Evolutionary conservation across 352 stramenopile genomes (phyloP).

Genomic region (Phytophthora pinifolia): DNA sequence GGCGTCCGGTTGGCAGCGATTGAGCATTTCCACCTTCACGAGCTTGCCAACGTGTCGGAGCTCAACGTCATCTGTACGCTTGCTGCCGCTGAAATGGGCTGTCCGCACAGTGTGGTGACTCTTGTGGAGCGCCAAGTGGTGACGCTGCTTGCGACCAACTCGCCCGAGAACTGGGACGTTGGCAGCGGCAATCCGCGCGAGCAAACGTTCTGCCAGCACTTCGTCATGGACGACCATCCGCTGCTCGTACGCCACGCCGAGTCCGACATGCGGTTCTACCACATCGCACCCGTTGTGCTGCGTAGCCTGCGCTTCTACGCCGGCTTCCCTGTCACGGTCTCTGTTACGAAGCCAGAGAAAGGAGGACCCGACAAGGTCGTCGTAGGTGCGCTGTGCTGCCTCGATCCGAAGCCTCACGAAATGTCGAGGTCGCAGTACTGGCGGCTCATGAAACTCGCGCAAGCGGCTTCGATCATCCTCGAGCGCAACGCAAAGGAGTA

Average conservation of each 20-base stretch:
- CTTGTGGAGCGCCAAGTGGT: slow-evolving; percentile 32
- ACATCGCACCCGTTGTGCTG: slow-evolving; percentile 28
- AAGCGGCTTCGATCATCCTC: slow-evolving; percentile 30
- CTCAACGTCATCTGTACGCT: slow-evolving; percentile 38
- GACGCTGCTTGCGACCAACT: slow-evolving; percentile 33
- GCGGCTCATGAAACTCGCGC: slow-evolving; percentile 31
- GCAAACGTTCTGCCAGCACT: slow-evolving; percentile 47
- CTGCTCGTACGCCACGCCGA: slow-evolving; percentile 39
- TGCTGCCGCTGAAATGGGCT: slow-evolving; percentile 33
- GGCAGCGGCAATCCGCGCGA: slow-evolving; percentile 30
- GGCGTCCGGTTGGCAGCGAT: slow-evolving; percentile 26
- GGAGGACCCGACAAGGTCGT: slow-evolving; percentile 18
- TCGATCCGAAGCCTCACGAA: slow-evolving; percentile 31
- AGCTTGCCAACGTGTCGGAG: slow-evolving; percentile 22
- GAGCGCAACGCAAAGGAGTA: slow-evolving; percentile 23
- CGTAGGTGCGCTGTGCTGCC: slow-evolving; percentile 36
- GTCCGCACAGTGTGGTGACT: slow-evolving; percentile 30
- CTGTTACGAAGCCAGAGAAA: neutral
- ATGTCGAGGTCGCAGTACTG: slow-evolving; percentile 42
- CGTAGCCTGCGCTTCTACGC: slow-evolving; percentile 34
- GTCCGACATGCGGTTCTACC: slow-evolving; percentile 41
- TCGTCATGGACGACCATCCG: slow-evolving; percentile 42
- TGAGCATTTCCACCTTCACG: slow-evolving; percentile 22
- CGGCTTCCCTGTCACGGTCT: slow-evolving; percentile 34
- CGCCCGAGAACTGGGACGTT: slow-evolving; percentile 27